Evolutionary conservation across 148 eudicot genomes (phyloP).

Genomic region (Fallopia convolvulus): DNA sequence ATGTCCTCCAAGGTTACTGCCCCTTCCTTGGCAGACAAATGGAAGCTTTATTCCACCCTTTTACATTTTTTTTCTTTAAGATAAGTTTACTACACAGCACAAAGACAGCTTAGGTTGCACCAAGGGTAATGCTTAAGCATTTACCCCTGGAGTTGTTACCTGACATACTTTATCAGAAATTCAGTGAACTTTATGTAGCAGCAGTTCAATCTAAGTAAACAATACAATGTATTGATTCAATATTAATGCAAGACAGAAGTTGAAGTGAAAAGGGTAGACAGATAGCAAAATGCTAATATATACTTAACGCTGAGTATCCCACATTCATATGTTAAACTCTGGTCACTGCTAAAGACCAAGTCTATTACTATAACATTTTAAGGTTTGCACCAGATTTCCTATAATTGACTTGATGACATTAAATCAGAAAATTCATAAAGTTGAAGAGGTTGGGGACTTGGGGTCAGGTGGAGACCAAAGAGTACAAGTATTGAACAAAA

Average conservation of each 20-base stretch:
- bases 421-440: background rate
- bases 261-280: background rate
- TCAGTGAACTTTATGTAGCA: background rate
- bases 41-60: background rate
- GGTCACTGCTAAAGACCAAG: background rate
- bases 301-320: background rate
- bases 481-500: background rate
- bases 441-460: background rate
- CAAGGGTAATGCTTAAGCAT: slow-evolving; percentile 2
- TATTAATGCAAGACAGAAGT: background rate
- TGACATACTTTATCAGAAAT: background rate
- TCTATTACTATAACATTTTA: background rate
- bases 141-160: background rate
- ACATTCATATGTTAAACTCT: background rate
- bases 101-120: background rate
- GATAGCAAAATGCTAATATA: background rate
- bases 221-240: background rate
- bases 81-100: background rate
- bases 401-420: background rate
- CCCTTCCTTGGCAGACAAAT: background rate
- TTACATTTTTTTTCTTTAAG: background rate
- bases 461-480: background rate
- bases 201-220: background rate
- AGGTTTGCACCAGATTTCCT: background rate
- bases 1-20: background rate